These are phyloP conservation scores for Rhynchospora pubera DNA, from an alignment of 176 grass and related monocot genomes.

Conservation along the genomic window DNA sequence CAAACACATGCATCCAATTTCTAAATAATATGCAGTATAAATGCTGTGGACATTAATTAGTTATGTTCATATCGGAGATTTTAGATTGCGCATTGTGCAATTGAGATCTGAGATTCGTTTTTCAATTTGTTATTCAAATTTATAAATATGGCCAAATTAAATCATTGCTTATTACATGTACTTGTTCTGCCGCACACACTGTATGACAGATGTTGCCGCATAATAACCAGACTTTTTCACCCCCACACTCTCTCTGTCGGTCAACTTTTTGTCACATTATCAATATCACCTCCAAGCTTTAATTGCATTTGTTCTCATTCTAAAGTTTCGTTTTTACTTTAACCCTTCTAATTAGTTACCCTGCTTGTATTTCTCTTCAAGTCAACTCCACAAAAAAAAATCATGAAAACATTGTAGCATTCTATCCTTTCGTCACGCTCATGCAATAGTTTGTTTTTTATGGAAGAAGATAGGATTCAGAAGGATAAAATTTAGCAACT, in stretches of 20 bases:
- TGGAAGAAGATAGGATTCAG: slow-evolving; percentile 20
- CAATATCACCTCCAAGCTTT: slow-evolving; percentile 6
- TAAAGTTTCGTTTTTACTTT: background rate
- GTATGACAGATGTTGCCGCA: background rate
- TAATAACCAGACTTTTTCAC: background rate
- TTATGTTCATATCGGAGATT: background rate
- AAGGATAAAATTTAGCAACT: background rate
- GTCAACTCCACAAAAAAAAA: slow-evolving; percentile 49
- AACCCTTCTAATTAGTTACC: background rate
- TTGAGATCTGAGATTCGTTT: background rate
- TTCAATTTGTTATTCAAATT: background rate
- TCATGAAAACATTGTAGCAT: slow-evolving; percentile 18
- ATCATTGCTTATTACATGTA: background rate
- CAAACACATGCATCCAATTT: too few relatives aligned
- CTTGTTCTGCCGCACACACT: background rate
- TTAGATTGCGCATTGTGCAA: background rate
- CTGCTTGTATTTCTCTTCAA: background rate
- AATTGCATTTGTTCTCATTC: slow-evolving; percentile 40
- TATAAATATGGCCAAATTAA: background rate
- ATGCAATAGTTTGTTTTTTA: slow-evolving; percentile 33
- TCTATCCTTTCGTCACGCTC: slow-evolving; percentile 16
- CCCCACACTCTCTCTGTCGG: slow-evolving; percentile 25
- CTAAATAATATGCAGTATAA: too few relatives aligned
- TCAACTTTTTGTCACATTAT: slow-evolving; percentile 73
- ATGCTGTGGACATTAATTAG: background rate